phyloP scores from a whole-genome alignment of 768 basidiomycete species.

The Antrodiella citrinella region DNA sequence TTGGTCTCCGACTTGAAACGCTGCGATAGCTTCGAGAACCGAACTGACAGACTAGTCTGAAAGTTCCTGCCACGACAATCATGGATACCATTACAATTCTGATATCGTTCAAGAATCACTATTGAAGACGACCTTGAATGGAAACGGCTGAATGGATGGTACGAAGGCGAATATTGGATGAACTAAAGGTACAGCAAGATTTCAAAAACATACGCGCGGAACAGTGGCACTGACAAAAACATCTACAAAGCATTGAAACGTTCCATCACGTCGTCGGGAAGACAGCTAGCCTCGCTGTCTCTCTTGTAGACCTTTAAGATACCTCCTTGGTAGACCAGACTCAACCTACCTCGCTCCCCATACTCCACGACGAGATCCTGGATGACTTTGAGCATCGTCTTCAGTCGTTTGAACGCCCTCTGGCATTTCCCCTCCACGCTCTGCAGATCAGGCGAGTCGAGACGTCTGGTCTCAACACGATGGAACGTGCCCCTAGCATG shows the following conservation, averaged over 20 bases:
- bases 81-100: too few species aligned
- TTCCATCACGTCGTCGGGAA: constrained; percentile 36
- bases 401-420: constrained; percentile 24
- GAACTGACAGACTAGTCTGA: too few species aligned
- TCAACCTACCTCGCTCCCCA: constrained; percentile 44
- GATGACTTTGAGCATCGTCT: constrained; percentile 27
- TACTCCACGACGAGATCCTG: constrained; percentile 41
- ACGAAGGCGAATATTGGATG: too few species aligned
- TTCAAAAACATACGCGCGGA: too few species aligned
- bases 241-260: constrained; percentile 15
- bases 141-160: too few species aligned
- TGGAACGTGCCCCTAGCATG: constrained; percentile 50
- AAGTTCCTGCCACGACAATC: too few species aligned
- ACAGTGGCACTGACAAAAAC: too few species aligned
- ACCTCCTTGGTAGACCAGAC: constrained; percentile 40
- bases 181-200: too few species aligned
- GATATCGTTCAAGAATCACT: too few species aligned
- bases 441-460: constrained; percentile 15
- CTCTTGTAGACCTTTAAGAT: constrained; percentile 45
- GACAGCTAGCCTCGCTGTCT: constrained; percentile 30
- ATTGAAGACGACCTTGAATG: too few species aligned
- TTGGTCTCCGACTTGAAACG: too few species aligned
- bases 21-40: too few species aligned
- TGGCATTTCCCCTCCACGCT: constrained; percentile 20
- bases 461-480: constrained; percentile 35